A percentile compares a stretch with the other conserved stretches of the same genome.
These are phyloP conservation scores for Achlya hypogyna DNA, from an alignment of 352 stramenopile genomes.

Conservation along the genomic window DNA sequence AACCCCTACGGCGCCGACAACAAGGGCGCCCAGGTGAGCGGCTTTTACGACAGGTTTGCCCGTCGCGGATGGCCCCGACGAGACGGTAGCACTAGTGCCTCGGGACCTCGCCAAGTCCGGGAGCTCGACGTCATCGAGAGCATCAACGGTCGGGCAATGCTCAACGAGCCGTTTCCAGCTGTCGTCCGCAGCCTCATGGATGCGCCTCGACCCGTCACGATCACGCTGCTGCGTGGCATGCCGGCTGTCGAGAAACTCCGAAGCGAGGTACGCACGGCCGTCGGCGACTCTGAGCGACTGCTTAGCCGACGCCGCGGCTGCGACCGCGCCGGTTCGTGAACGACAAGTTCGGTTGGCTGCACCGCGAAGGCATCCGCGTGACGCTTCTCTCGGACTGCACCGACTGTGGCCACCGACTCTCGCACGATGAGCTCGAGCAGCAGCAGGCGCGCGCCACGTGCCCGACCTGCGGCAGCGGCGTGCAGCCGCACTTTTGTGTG, in stretches of 20 bases:
- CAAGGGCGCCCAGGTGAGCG: not conserved
- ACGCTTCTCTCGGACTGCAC: slow-evolving; percentile 34
- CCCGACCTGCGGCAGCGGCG: slow-evolving; percentile 24
- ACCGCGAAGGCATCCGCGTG: slow-evolving; percentile 30
- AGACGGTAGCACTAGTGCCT: too few species aligned
- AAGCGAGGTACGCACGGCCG: not conserved
- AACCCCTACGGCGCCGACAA: slow-evolving; percentile 18
- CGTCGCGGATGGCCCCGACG: too few species aligned
- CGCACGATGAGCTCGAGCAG: slow-evolving; percentile 27
- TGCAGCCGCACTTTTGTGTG: slow-evolving; percentile 25
- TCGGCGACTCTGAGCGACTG: slow-evolving; percentile 1
- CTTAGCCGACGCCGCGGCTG: not conserved
- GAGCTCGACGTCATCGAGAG: slow-evolving; percentile 34
- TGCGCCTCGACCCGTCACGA: slow-evolving; percentile 33
- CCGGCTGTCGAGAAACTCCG: slow-evolving; percentile 22
- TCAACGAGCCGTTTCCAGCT: slow-evolving; percentile 27
- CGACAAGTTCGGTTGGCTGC: slow-evolving; percentile 38
- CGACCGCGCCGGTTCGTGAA: not conserved
- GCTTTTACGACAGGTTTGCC: slow-evolving; percentile 5
- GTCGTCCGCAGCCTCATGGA: slow-evolving; percentile 33
- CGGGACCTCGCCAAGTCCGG: slow-evolving; percentile 4
- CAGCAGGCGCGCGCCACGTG: slow-evolving; percentile 27
- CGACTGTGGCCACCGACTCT: slow-evolving; percentile 27
- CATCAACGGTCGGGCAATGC: slow-evolving; percentile 37
- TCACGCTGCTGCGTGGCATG: slow-evolving; percentile 38